Evolutionary conservation across 1,284 basidiomycete genomes (phyloP), one percentile per base, ranked within the genome.

Genomic region (Heterobasidion irregulare): DNA sequence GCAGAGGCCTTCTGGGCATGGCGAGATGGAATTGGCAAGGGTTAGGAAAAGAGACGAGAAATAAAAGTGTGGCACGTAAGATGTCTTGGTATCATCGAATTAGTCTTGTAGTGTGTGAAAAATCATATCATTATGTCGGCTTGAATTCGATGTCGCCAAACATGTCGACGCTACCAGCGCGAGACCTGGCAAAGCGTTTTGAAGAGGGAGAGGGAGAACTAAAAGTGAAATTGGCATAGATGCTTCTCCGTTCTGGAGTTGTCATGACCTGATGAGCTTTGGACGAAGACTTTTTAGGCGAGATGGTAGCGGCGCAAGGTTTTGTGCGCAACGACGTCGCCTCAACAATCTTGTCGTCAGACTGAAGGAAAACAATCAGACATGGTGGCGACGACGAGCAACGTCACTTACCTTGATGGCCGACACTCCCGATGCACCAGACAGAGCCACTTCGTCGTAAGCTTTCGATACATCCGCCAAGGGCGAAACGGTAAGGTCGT

Each of bases 191-290:
- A 66, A 75, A 77, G 49, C 82, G 80, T 56, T 78, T 69, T 53
- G 76, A 75, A 0, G 78, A 73, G 10, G 80, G 79, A 1, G 83
- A 84, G 2, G 86, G 86, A 0, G 84, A 82, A 6, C 79, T 77
- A 71, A 89, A 89, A 5, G 86, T 89, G 65, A 89, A 89, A 1
- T 83, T 74, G n/a, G 84, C 75, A 64, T 85, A 86, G 56, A 83
- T 81, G 56, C 74, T 74, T 63, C 82, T 81, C 61, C 84, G 80
- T 63, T 89, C 83, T 1, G 86, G 86, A 1, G 87, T 88, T 12
- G 83, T 80, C 59, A 86, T 80, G 32, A 70, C 64, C 54, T 68
- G 70, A 50, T 66, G 59, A 45, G 70, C 68, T 43, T 63, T 54
- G 9, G 56, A 53, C 12, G 36, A 53, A n/a, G 18, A 15, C 44